phyloP scores from a whole-genome alignment of 225 moss, liverwort and hornwort genomes.

The Lunularia cruciata region DNA sequence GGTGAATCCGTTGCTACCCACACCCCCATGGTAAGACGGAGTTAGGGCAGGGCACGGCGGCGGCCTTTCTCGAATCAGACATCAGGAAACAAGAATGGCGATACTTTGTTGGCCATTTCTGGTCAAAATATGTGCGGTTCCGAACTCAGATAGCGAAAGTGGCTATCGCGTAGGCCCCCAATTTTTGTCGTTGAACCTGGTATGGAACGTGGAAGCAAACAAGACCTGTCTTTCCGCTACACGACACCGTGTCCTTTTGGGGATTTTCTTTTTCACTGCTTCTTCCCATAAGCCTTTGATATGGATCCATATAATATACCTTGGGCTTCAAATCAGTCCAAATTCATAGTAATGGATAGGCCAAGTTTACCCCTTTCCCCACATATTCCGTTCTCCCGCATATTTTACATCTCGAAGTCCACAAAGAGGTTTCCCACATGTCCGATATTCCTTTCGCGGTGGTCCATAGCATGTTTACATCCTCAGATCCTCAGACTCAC shows the following conservation, averaged over 20 bases:
- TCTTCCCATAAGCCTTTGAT: neutral
- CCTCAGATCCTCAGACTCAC: no score
- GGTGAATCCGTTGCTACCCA: neutral
- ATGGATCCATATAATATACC: neutral
- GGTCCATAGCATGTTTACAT: no score
- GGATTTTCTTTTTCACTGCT: neutral
- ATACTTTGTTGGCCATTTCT: no score
- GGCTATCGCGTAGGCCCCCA: neutral
- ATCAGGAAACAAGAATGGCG: no score
- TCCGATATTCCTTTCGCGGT: no score
- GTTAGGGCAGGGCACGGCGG: conserved; percentile 14
- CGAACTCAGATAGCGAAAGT: neutral
- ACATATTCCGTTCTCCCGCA: no score
- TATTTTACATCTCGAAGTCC: no score
- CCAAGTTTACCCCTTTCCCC: no score
- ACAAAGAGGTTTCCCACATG: no score
- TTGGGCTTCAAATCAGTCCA: neutral
- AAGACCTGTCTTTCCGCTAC: neutral
- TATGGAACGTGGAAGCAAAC: conserved; percentile 2
- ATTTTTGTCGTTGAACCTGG: neutral
- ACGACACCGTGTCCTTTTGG: conserved; percentile 6
- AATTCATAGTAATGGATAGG: no score
- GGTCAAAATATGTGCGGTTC: no score
- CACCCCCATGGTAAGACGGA: neutral
- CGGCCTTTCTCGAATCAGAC: no score